Evolutionary conservation across 2,329 filamentous ascomycete species (phyloP), one percentile per base, ranked within the genome.

Genomic region (Cytospora piceicola): DNA sequence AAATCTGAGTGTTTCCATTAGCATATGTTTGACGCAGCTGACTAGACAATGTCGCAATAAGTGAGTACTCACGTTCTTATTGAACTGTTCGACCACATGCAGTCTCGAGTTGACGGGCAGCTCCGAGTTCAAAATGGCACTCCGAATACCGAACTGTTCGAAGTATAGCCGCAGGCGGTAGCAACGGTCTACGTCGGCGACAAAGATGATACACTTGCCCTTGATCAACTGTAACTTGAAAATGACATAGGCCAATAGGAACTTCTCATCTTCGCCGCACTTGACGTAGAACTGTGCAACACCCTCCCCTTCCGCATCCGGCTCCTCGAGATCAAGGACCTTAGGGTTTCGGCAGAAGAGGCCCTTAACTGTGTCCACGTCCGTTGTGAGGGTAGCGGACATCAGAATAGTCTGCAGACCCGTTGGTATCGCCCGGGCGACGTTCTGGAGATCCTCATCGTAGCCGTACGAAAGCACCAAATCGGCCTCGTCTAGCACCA

Each of bases 231-330:
- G 91, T 15, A 98, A 85, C 80, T 97, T 97, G 82, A 97, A 96
- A 74, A 98, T 94, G 67, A 97, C 91, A 73, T 97, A 98, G 22
- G 90, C 88, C 53, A 99, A 80, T 46, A 99, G 80, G 73, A 98
- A 99, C 75, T 99, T 99, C 73, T 98, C 95, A 70, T 98, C 94
- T 78, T 99, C 95, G n/a, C 87, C 92, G 71, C 93, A 96, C 84
- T 89, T 93, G 70, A 97, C 91, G 34, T 94, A 88, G 73, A 93
- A 97, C 79, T 98, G 95, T 63, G 88, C 92, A 32, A 98, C 85
- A 5, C 88, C 90, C 68, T 90, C 87, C 24, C 89, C 88, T 70
- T 92, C 89, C 27, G 89, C 88, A 70, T 96, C 92, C 59, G 89
- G 85, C 70, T 96, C 92, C 69, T 95, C 91, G 22, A 99, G 80